Conservation (phyloP, 139 green algal genomes). For the Haematococcus sp. region DNA sequence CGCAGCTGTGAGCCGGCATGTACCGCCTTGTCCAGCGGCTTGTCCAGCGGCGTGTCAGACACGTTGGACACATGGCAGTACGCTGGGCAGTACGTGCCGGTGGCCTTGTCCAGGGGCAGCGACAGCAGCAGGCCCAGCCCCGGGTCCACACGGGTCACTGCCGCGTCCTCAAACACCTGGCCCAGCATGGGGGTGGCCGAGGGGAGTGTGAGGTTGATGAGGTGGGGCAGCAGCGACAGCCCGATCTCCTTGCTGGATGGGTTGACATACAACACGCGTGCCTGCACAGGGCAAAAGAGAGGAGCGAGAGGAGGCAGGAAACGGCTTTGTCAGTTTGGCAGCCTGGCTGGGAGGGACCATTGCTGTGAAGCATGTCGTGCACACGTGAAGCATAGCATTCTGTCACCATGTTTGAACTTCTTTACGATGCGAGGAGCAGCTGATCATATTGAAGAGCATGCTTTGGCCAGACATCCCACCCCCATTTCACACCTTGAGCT, state of each 20-base stretch:
- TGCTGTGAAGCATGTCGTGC: too few relatives aligned
- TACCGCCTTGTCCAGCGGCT: constrained; percentile 30
- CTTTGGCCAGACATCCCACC: too few relatives aligned
- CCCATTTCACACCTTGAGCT: constrained; percentile 15
- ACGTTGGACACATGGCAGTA: constrained; percentile 83
- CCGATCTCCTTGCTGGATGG: constrained; percentile 63
- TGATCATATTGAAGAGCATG: too few relatives aligned
- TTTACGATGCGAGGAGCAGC: too few relatives aligned
- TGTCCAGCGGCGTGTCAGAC: constrained; percentile 64
- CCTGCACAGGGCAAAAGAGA: constrained; percentile 38
- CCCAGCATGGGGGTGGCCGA: constrained; percentile 42
- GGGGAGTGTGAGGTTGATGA: constrained; percentile 42
- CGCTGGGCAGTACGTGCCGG: constrained; percentile 12
- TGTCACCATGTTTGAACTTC: too few relatives aligned
- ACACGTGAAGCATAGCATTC: too few relatives aligned
- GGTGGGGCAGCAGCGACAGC: constrained; percentile 78
- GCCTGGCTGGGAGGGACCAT: too few relatives aligned
- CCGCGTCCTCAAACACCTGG: constrained; percentile 46
- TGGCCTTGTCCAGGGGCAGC: constrained; percentile 42
- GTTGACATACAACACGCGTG: constrained; percentile 85
- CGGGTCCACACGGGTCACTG: constrained; percentile 68
- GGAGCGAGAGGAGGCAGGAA: constrained; percentile 1
- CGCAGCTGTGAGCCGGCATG: background rate
- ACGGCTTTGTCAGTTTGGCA: too few relatives aligned
- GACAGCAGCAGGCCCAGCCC: constrained; percentile 70